phyloP scores from a whole-genome alignment of 2,329 filamentous ascomycete species.

The Penicillium olsonii region DNA sequence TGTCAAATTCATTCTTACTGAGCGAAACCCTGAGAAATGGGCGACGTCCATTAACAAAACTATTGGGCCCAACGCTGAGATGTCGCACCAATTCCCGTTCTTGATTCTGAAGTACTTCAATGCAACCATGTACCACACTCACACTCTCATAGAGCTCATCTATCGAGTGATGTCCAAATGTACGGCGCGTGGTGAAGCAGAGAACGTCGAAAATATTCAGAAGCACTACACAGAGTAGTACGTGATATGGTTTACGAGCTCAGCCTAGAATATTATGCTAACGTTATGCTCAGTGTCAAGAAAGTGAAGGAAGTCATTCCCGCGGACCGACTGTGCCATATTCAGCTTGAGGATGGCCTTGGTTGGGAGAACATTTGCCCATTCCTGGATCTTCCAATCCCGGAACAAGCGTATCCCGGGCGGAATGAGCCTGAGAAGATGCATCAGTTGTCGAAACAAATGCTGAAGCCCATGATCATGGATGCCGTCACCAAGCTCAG shows the following conservation, averaged over 20 bases:
- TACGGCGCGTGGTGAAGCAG: slow-evolving; percentile 12
- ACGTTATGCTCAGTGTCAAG: slow-evolving; percentile 11
- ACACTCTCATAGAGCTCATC: slow-evolving; percentile 9
- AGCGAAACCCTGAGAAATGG: slow-evolving; percentile 25
- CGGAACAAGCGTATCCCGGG: slow-evolving; percentile 21
- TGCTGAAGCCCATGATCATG: slow-evolving; percentile 15
- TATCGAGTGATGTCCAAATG: slow-evolving; percentile 14
- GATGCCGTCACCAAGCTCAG: slow-evolving; percentile 15
- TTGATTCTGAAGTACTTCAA: slow-evolving; percentile 25
- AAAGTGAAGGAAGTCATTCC: slow-evolving; percentile 21
- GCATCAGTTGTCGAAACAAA: slow-evolving; percentile 8
- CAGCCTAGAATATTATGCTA: too few species aligned
- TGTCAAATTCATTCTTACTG: slow-evolving; percentile 28
- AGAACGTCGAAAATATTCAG: slow-evolving; percentile 16
- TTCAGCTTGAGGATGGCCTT: slow-evolving; percentile 24
- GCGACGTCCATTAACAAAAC: slow-evolving; percentile 25
- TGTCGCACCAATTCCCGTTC: slow-evolving; percentile 15
- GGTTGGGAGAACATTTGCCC: slow-evolving; percentile 28
- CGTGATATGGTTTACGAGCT: background rate
- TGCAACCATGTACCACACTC: slow-evolving; percentile 12
- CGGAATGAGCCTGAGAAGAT: slow-evolving; percentile 24
- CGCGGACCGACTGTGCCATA: slow-evolving; percentile 18
- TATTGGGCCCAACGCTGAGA: slow-evolving; percentile 1
- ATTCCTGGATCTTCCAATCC: slow-evolving; percentile 22
- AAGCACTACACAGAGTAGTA: slow-evolving; percentile 25